Percentiles rank a stretch among this genome's conserved stretches.
These are phyloP conservation scores for Boletus holoroseus DNA, from an alignment of 1,284 basidiomycete genomes.

Conservation along the genomic window DNA sequence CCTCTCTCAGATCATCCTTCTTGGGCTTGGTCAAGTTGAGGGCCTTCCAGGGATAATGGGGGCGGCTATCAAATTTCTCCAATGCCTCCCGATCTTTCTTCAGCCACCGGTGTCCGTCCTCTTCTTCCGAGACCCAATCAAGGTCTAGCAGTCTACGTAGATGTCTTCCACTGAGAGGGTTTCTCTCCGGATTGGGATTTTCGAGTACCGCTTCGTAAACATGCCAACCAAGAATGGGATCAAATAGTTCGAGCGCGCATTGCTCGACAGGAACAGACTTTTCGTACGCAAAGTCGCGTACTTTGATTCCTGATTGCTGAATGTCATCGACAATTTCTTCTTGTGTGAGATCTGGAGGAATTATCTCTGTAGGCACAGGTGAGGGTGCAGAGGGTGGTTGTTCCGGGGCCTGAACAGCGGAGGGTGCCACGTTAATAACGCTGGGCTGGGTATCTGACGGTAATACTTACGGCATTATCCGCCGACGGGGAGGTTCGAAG, in stretches of 20 bases:
- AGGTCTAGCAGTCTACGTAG: constrained; percentile 45
- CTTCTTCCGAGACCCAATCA: constrained; percentile 43
- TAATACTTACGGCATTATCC: constrained; percentile 27
- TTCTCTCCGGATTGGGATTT: constrained; percentile 30
- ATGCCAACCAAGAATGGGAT: constrained; percentile 35
- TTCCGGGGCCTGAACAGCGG: constrained; percentile 12
- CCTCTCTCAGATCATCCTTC: constrained; percentile 27
- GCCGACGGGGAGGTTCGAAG: constrained; percentile 6
- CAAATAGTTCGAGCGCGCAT: constrained; percentile 37
- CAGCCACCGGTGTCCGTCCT: constrained; percentile 38
- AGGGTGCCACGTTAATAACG: neutral
- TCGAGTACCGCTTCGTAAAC: constrained; percentile 30
- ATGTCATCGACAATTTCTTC: constrained; percentile 34
- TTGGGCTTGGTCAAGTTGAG: constrained; percentile 25
- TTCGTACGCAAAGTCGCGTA: constrained; percentile 47
- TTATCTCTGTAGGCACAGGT: constrained; percentile 39
- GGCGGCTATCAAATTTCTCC: constrained; percentile 33
- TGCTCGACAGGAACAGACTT: constrained; percentile 8
- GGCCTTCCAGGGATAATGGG: constrained; percentile 29
- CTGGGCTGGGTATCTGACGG: neutral
- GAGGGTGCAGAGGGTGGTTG: constrained; percentile 29
- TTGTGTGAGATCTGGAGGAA: constrained; percentile 33
- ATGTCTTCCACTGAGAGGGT: constrained; percentile 39
- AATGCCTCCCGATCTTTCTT: constrained; percentile 42
- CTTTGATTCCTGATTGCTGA: constrained; percentile 41